Conservation (phyloP, 2,329 filamentous ascomycete genomes). For the Pseudogymnoascus sp. region DNA sequence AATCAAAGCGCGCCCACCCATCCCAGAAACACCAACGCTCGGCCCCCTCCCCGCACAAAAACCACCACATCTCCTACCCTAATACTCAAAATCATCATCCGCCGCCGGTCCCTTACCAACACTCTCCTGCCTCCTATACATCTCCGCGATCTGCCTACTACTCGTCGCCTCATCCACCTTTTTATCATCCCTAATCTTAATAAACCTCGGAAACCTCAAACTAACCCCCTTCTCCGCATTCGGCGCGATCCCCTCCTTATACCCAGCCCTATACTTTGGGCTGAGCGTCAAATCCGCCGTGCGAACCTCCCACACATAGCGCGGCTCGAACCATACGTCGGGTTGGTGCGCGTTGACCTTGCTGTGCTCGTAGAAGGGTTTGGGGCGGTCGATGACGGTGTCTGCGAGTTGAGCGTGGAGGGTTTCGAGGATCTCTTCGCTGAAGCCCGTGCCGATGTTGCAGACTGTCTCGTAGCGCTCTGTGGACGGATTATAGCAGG, state of each 20-base stretch:
- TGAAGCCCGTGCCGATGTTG: constrained; percentile 97
- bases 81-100: constrained; percentile 99
- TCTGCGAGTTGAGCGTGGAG: constrained; percentile 67
- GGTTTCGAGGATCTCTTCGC: constrained; percentile 84
- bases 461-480: constrained; percentile 92
- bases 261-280: constrained; percentile 87
- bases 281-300: constrained; percentile 90
- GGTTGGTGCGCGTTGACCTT: constrained; percentile 83
- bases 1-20: background rate
- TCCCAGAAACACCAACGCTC: background rate
- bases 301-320: constrained; percentile 94
- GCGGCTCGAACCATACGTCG: constrained; percentile 96
- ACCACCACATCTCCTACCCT: constrained; percentile 11
- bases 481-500: constrained; percentile 74
- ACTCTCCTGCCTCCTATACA: constrained; percentile 93
- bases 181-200: constrained; percentile 89
- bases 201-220: constrained; percentile 85
- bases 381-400: constrained; percentile 78
- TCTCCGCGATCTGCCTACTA: constrained; percentile 80
- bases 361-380: constrained; percentile 90
- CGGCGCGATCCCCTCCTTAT: constrained; percentile 67
- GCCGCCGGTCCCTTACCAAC: constrained; percentile 76
- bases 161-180: constrained; percentile 85
- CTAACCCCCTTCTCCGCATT: constrained; percentile 71
- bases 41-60: background rate